These are phyloP conservation scores for Wickerhamomyces subpelliculosus DNA, from an alignment of 805 yeast species.

Conservation along the genomic window DNA sequence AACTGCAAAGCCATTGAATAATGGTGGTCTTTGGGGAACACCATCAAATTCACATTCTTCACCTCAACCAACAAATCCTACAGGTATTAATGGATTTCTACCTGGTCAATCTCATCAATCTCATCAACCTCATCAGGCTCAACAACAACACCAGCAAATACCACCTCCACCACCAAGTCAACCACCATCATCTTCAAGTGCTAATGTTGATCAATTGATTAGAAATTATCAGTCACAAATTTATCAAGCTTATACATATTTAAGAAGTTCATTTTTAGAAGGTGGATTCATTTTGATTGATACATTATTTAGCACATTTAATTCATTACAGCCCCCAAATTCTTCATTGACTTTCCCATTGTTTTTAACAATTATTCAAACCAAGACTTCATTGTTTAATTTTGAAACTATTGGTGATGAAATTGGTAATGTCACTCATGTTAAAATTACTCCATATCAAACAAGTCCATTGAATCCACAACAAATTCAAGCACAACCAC, in stretches of 20 bases:
- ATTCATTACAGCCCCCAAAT: neutral
- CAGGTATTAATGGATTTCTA: neutral
- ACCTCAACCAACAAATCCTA: neutral
- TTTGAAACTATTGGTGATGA: conserved; percentile 7
- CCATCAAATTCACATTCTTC: neutral
- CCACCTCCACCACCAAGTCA: neutral
- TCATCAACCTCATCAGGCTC: no score
- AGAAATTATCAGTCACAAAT: conserved; percentile 7
- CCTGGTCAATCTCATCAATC: no score
- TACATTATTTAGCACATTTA: conserved; percentile 3
- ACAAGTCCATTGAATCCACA: no score
- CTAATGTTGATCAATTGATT: conserved; percentile 2
- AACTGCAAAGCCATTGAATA: neutral
- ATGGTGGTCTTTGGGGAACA: neutral
- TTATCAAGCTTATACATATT: conserved; percentile 5
- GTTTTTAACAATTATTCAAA: conserved; percentile 9
- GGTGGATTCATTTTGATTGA: conserved; percentile 7
- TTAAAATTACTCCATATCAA: conserved; percentile 7
- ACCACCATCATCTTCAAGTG: neutral
- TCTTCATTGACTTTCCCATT: conserved; percentile 1
- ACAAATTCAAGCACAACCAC: no score
- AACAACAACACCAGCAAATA: no score
- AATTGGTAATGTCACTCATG: conserved; percentile 8
- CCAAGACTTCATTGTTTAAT: conserved; percentile 6
- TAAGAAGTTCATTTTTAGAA: conserved; percentile 1